These are phyloP conservation scores for Colletotrichum chrysophilum DNA, from an alignment of 2,329 filamentous ascomycete genomes.

Conservation along the genomic window DNA sequence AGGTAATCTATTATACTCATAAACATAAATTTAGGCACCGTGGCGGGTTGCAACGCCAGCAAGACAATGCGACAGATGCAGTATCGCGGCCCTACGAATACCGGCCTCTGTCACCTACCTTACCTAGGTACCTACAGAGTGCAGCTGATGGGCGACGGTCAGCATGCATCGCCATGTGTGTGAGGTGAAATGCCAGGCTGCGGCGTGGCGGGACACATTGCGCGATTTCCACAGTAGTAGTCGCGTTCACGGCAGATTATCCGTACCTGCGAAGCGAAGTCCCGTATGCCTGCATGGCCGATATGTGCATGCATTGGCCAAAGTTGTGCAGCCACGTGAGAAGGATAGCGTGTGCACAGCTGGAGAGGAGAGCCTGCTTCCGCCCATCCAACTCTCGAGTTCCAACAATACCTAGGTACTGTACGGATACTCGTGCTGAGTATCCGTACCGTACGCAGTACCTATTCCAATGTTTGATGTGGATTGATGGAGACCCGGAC, in stretches of 20 bases:
- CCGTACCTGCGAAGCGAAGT: not conserved
- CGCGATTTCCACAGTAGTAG: slow-evolving; percentile 6
- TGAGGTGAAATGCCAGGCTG: not conserved
- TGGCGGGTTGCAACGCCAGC: not conserved
- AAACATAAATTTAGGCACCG: not conserved
- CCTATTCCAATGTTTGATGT: not conserved
- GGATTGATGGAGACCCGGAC: not conserved
- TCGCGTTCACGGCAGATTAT: not conserved
- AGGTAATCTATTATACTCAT: not conserved
- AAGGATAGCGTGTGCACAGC: not conserved
- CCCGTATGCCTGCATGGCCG: not conserved
- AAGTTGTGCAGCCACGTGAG: not conserved
- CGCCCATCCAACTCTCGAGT: not conserved
- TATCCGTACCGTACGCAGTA: not conserved
- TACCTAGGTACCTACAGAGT: not conserved
- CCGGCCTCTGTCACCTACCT: too few relatives aligned
- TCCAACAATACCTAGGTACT: not conserved
- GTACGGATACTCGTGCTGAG: not conserved
- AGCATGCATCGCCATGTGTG: too few relatives aligned
- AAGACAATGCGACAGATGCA: not conserved
- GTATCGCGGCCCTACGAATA: not conserved
- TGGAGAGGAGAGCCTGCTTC: not conserved
- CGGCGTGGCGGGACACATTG: not conserved
- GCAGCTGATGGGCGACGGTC: not conserved
- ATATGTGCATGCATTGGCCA: slow-evolving; percentile 4